These are phyloP conservation scores for Radiomyces spectabilis DNA, from an alignment of 192 early-diverging fungal genomes.

Conservation along the genomic window DNA sequence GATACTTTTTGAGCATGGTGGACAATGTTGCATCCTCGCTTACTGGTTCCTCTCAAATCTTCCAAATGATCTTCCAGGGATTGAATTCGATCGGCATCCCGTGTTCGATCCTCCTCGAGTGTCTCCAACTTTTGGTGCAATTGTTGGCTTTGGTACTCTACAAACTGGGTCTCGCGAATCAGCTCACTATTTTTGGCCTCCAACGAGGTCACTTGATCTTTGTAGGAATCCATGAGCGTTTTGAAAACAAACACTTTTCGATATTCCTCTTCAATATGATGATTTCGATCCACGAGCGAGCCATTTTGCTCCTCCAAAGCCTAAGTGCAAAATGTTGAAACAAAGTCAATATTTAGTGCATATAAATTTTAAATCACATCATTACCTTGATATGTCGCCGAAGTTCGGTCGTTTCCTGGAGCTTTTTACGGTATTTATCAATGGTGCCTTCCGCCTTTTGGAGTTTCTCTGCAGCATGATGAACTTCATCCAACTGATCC, in stretches of 20 bases:
- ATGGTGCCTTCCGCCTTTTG: constrained; percentile 90
- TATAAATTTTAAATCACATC: background rate
- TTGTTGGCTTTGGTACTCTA: constrained; percentile 63
- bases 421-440: constrained; percentile 94
- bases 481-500: constrained; percentile 89
- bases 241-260: constrained; percentile 70
- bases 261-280: constrained; percentile 83
- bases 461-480: constrained; percentile 81
- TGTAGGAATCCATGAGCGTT: constrained; percentile 81
- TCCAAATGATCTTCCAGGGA: constrained; percentile 71
- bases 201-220: constrained; percentile 68
- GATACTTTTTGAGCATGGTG: no score
- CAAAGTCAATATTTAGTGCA: background rate
- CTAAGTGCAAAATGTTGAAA: constrained; percentile 11
- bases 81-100: constrained; percentile 71
- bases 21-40: no score
- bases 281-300: constrained; percentile 60
- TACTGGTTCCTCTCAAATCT: no score
- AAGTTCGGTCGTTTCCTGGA: constrained; percentile 82
- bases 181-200: constrained; percentile 64
- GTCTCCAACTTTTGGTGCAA: constrained; percentile 52
- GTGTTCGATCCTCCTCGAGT: constrained; percentile 52
- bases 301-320: constrained; percentile 70
- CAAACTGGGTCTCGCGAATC: constrained; percentile 59
- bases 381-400: constrained; percentile 64